A percentile compares a stretch with the other conserved stretches of the same genome.
Conservation (phyloP, 192 early-diverging fungal species). For the Podila clonocystis region DNA sequence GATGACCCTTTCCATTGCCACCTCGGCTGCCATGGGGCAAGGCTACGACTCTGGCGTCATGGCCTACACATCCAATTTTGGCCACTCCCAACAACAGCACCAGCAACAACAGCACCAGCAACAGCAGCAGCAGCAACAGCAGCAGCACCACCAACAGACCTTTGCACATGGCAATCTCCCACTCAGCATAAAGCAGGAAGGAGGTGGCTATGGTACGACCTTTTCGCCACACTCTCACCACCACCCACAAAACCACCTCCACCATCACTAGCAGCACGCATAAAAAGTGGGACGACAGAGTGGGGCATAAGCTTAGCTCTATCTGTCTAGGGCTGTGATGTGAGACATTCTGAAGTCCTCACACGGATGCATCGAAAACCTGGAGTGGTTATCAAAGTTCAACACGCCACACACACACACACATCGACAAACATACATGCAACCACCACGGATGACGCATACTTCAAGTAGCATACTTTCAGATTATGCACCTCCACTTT, state of each 20-base stretch:
- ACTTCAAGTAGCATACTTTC: neutral
- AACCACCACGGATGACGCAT: neutral
- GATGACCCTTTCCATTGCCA: conserved; percentile 3
- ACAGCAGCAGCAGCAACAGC: neutral
- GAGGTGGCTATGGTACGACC: neutral
- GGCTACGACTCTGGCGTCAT: neutral
- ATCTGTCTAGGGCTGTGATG: no score
- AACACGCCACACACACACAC: no score
- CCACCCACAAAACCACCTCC: neutral
- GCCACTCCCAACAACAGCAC: neutral
- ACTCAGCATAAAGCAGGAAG: neutral
- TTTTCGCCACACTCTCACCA: conserved; percentile 2
- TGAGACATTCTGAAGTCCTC: no score
- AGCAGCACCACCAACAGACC: neutral
- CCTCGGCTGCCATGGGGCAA: neutral
- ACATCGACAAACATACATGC: no score
- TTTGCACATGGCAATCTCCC: neutral
- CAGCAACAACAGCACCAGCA: neutral
- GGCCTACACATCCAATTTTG: neutral
- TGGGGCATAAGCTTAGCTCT: no score
- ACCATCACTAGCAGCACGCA: conserved; percentile 17
- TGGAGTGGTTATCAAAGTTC: no score
- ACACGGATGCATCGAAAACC: no score
- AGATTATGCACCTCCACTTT: neutral
- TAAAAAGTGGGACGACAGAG: neutral